phyloP scores from a whole-genome alignment of 306 rosid species.

The Quercus suber region DNA sequence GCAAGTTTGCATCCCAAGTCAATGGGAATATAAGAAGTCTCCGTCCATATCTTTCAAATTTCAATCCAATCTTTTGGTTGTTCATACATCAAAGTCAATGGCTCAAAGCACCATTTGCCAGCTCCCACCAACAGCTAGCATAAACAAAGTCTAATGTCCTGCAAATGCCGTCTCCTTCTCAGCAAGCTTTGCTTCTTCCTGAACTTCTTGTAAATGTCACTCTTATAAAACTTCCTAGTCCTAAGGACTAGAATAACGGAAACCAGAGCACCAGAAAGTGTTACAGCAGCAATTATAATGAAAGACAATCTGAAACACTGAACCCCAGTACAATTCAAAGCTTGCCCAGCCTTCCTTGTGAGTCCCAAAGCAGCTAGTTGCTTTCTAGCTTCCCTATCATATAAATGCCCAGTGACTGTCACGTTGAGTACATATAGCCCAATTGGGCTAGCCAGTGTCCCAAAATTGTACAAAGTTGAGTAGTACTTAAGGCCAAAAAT shows the following conservation, averaged over 20 bases:
- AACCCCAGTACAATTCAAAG: constrained; percentile 36
- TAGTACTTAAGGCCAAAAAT: constrained; percentile 78
- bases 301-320: constrained; percentile 40
- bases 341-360: background rate
- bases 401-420: constrained; percentile 36
- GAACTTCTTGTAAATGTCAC: constrained; percentile 44
- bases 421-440: constrained; percentile 46
- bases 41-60: too few species aligned
- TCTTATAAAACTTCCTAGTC: constrained; percentile 42
- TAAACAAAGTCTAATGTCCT: too few species aligned
- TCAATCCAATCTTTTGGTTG: too few species aligned
- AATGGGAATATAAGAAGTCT: too few species aligned
- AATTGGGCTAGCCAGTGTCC: constrained; percentile 30
- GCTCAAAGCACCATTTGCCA: background rate
- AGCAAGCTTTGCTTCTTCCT: background rate
- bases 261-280: constrained; percentile 31
- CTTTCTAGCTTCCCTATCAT: constrained; percentile 37
- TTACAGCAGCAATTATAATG: constrained; percentile 35
- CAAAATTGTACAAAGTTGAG: constrained; percentile 70
- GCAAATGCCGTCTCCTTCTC: constrained; percentile 2
- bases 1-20: too few species aligned
- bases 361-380: constrained; percentile 24
- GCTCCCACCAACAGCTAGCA: background rate
- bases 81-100: too few species aligned
- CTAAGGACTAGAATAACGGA: constrained; percentile 43